Conservation (phyloP, 768 basidiomycete genomes). For the Leccinellum albellum region DNA sequence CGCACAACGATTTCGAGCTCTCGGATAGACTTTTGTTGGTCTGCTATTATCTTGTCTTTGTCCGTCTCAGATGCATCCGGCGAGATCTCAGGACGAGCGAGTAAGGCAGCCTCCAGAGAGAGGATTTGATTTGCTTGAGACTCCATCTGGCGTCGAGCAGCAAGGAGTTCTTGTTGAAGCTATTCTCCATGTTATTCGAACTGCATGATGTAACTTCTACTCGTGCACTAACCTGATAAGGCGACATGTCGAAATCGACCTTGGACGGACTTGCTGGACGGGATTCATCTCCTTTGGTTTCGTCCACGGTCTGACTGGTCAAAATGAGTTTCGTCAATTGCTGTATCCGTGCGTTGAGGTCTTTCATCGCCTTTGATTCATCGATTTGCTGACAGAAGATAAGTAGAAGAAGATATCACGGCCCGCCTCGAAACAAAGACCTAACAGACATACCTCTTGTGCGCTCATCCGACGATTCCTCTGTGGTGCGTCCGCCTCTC, state of each 20-base stretch:
- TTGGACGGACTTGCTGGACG: constrained; percentile 81
- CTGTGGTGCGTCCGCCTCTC: constrained; percentile 58
- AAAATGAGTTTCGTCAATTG: constrained; percentile 82
- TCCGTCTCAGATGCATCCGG: constrained; percentile 63
- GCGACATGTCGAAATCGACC: constrained; percentile 86
- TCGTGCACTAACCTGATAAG: constrained; percentile 58
- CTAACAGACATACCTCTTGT: constrained; percentile 34
- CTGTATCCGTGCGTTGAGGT: constrained; percentile 74
- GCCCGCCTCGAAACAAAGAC: neutral
- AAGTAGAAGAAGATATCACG: neutral
- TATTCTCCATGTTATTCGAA: constrained; percentile 23
- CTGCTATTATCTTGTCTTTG: constrained; percentile 70
- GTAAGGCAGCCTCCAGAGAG: constrained; percentile 74
- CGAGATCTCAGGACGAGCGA: constrained; percentile 64
- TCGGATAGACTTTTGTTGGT: constrained; percentile 70
- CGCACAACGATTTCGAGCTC: constrained; percentile 72
- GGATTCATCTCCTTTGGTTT: constrained; percentile 63
- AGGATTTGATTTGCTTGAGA: constrained; percentile 81
- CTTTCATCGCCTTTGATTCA: constrained; percentile 80
- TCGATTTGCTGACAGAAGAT: constrained; percentile 61
- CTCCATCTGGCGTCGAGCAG: constrained; percentile 72
- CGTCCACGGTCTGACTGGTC: constrained; percentile 81
- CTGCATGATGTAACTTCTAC: neutral
- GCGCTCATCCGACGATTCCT: constrained; percentile 42
- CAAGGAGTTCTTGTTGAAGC: constrained; percentile 86